phyloP scores from a whole-genome alignment of 139 green algal genomes.

The Raphidocelis subcapitata region DNA sequence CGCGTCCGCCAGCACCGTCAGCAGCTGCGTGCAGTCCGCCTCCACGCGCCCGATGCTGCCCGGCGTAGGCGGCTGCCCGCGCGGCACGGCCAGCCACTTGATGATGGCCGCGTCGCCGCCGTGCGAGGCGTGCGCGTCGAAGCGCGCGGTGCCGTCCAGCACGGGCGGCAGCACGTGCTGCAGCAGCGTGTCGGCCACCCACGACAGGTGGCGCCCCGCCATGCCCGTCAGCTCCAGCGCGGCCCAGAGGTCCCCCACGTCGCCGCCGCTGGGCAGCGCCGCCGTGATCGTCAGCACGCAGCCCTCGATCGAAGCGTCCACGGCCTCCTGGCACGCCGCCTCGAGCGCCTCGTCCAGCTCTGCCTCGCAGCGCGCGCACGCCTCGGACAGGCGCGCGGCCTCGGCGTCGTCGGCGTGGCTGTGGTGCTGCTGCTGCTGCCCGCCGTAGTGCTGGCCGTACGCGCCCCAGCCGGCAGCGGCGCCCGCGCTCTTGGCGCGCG shows the following conservation, averaged over 20 bases:
- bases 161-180: conserved; percentile 18
- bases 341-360: conserved; percentile 22
- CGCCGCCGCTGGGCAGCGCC: conserved; percentile 24
- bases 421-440: too few relatives aligned
- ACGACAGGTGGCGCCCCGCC: neutral
- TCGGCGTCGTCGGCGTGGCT: neutral
- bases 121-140: conserved; percentile 5
- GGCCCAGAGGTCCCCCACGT: conserved; percentile 28
- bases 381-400: conserved; percentile 17
- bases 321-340: conserved; percentile 12
- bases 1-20: conserved; percentile 17
- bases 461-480: too few relatives aligned
- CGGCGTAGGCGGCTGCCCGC: neutral
- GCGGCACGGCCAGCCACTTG: conserved; percentile 7
- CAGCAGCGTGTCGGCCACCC: conserved; percentile 16
- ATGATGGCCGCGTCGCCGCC: conserved; percentile 3
- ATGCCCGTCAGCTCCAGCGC: conserved; percentile 21
- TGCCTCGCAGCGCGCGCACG: conserved; percentile 12
- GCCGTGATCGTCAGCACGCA: conserved; percentile 21
- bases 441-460: too few relatives aligned
- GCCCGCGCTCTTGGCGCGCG: too few relatives aligned
- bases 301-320: conserved; percentile 2
- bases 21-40: conserved; percentile 21
- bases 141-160: conserved; percentile 3
- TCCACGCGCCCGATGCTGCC: conserved; percentile 12